Percentiles rank a stretch among this genome's conserved stretches.
Conservation (phyloP, 768 basidiomycete species). For the Floccularia luteovirens region DNA sequence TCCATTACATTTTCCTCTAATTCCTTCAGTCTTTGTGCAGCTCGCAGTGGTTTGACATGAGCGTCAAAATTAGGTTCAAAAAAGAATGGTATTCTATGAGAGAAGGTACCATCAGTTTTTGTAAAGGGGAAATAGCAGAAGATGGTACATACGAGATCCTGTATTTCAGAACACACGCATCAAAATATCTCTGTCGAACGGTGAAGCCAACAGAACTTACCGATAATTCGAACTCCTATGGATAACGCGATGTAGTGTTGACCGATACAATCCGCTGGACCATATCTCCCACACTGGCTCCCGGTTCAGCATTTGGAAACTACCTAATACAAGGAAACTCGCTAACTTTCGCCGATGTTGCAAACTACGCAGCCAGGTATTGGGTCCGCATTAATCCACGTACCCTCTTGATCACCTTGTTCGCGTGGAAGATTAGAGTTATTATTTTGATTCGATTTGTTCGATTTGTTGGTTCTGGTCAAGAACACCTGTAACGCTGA, state of each 20-base stretch:
- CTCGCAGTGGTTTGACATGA: constrained; percentile 53
- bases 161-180: background rate
- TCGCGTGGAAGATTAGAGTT: constrained; percentile 35
- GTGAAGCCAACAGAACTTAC: constrained; percentile 25
- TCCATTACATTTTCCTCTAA: constrained; percentile 9
- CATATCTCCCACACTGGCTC: constrained; percentile 84
- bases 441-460: constrained; percentile 10
- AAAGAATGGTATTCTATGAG: constrained; percentile 78
- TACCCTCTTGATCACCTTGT: constrained; percentile 47
- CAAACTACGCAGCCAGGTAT: constrained; percentile 79
- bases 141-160: constrained; percentile 62
- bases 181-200: constrained; percentile 1
- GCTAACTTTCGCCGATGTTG: constrained; percentile 87
- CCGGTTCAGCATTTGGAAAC: background rate
- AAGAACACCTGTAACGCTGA: constrained; percentile 81
- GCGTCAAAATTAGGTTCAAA: constrained; percentile 88
- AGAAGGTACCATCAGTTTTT: constrained; percentile 5
- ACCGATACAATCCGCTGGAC: constrained; percentile 79
- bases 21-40: constrained; percentile 40
- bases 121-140: constrained; percentile 1
- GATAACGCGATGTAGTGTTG: constrained; percentile 86
- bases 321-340: background rate
- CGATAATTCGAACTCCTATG: constrained; percentile 69
- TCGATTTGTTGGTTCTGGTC: constrained; percentile 23
- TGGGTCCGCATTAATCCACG: constrained; percentile 84